Conservation (phyloP, 805 yeast genomes). For the Candida sithepensis region DNA sequence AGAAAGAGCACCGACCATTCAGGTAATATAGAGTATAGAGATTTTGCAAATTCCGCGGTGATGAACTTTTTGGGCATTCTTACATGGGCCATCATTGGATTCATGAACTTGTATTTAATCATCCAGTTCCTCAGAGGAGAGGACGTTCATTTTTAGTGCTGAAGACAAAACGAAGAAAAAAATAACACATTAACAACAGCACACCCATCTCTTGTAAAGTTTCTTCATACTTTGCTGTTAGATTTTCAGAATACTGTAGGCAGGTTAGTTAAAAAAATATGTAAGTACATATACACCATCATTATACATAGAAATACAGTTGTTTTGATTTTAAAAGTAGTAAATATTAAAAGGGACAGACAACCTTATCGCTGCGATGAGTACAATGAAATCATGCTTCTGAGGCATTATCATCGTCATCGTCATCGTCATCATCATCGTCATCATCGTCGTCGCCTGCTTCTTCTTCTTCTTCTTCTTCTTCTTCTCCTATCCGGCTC, state of each 20-base stretch:
- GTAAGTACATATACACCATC: not conserved
- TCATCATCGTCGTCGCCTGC: not conserved
- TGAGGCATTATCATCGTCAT: not conserved
- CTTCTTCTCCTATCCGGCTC: not conserved
- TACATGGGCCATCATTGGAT: slow-evolving; percentile 69
- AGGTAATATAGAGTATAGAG: slow-evolving; percentile 31
- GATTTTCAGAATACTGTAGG: not conserved
- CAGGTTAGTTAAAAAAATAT: not conserved
- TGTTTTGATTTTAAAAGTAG: not conserved
- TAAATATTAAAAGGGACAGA: not conserved
- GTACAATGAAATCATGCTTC: not conserved
- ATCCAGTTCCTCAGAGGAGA: slow-evolving; percentile 32
- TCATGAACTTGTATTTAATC: slow-evolving; percentile 60
- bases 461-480: too few relatives aligned
- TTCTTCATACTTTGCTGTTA: not conserved
- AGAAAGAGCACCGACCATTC: slow-evolving; percentile 12
- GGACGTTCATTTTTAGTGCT: slow-evolving; percentile 30
- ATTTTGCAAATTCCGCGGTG: slow-evolving; percentile 62
- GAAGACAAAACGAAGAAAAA: not conserved
- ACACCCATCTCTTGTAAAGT: not conserved
- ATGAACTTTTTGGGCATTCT: slow-evolving; percentile 47
- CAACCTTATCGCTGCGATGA: too few relatives aligned
- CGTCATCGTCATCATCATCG: not conserved
- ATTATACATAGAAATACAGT: not conserved
- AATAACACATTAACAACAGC: not conserved